These are phyloP conservation scores for Aspergillus jensenii DNA, from an alignment of 2,329 filamentous ascomycete genomes.

Conservation along the genomic window DNA sequence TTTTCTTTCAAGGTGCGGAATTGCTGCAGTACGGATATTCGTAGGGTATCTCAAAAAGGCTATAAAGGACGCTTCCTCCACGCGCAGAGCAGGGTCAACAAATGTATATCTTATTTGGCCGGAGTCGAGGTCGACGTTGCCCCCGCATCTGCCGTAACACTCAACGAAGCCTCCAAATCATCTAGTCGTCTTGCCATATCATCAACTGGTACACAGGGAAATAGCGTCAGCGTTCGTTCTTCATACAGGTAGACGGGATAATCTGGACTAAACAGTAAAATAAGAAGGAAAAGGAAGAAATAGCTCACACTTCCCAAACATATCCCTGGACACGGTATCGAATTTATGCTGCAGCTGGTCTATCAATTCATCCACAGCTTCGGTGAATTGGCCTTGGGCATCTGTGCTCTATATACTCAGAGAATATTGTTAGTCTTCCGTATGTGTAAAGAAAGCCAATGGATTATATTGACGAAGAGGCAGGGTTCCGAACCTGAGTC, in stretches of 20 bases:
- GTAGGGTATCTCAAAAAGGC: constrained; percentile 4
- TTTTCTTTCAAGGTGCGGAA: neutral
- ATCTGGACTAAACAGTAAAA: neutral
- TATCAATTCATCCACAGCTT: constrained; percentile 81
- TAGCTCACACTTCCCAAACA: constrained; percentile 81
- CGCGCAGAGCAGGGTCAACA: neutral
- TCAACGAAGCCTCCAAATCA: constrained; percentile 73
- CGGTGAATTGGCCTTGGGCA: constrained; percentile 59
- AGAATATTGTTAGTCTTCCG: neutral
- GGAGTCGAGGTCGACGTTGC: constrained; percentile 20
- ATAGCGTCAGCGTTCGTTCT: neutral
- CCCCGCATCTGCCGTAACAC: constrained; percentile 50
- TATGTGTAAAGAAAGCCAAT: neutral
- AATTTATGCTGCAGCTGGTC: constrained; percentile 85
- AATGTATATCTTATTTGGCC: constrained; percentile 2
- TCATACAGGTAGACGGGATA: neutral
- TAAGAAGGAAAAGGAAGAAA: neutral
- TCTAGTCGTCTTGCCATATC: constrained; percentile 88
- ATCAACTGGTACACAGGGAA: constrained; percentile 66
- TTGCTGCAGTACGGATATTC: neutral
- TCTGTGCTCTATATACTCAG: constrained; percentile 22
- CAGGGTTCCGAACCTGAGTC: neutral
- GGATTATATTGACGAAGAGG: neutral
- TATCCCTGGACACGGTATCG: constrained; percentile 77
- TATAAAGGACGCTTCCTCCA: neutral